Conservation (phyloP, 371 early-diverging fungal species). For the Mucor racemosus region DNA sequence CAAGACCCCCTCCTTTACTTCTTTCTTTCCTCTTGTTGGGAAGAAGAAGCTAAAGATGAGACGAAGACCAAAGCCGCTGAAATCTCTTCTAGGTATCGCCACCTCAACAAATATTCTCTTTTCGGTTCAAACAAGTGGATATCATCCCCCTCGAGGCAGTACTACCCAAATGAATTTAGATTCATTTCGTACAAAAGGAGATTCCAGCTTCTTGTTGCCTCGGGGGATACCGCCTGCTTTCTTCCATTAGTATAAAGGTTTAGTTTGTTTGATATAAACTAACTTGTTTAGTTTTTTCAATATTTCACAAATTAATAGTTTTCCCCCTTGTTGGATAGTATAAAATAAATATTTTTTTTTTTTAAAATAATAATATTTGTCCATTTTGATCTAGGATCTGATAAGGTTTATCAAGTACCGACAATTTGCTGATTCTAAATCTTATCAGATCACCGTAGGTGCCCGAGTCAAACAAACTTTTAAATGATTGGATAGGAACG, state of each 20-base stretch:
- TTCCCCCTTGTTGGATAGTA: not conserved
- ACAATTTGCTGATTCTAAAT: not conserved
- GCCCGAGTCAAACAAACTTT: slow-evolving; percentile 2
- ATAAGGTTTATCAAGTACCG: not conserved
- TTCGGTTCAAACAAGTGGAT: slow-evolving; percentile 11
- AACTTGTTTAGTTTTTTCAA: not conserved
- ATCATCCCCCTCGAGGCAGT: slow-evolving; percentile 13
- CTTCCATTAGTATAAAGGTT: not conserved
- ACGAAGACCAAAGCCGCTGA: slow-evolving; percentile 3
- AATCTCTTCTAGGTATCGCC: slow-evolving; percentile 2
- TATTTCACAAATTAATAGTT: not conserved
- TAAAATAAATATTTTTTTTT: not conserved
- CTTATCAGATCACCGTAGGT: slow-evolving; percentile 6
- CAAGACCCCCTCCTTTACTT: slow-evolving; percentile 3
- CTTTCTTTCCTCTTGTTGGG: not conserved
- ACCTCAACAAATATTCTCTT: slow-evolving; percentile 1
- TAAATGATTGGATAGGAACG: not conserved
- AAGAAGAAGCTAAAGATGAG: slow-evolving; percentile 2
- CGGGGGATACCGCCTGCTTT: slow-evolving; percentile 6
- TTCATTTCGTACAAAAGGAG: slow-evolving; percentile 2
- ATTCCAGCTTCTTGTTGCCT: slow-evolving; percentile 12
- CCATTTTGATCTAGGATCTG: not conserved
- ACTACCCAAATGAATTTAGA: not conserved
- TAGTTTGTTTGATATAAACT: not conserved
- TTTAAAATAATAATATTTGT: not conserved